Base-by-base conservation (phyloP, 75 land plant species). In the Ceratopteris richardii region DNA sequence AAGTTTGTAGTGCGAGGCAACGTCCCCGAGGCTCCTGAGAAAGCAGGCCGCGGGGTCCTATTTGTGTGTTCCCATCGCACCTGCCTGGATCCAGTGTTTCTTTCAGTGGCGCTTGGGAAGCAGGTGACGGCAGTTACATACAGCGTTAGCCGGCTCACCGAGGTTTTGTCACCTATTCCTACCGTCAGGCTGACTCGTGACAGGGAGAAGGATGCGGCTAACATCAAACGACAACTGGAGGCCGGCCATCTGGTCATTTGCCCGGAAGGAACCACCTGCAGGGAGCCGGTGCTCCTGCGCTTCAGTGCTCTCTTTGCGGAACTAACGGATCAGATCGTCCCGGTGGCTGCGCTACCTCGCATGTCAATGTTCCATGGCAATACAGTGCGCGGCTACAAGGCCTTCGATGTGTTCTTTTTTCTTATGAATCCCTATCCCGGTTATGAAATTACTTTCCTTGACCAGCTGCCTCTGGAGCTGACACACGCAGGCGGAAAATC, bases 211-310 rank as follows among this genome's bases (percentile, higher is more conserved):
- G 97, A 91, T 31, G 83, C 77, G 0, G 51, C 56, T 22, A 77
- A 74, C 1, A 88, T 91, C 78, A 50, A 57, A 20, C 29, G 25
- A 23, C 51, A 82, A 13, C 68, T 91, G n/a, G 54, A 60, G 0
- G 66, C 77, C 42, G 94, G 88, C 1, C 83, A 85, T 46, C 61
- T 92, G 2, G 89, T 78, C 41, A 85, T 92, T 0, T 92, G 97
- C 55, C 97, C 97, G 0, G 97, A 92, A 51, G 97, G 97, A n/a
- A 82, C 86, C 11, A 82, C 86, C 1, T 82, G 86, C 67, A 47
- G 86, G 44, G 86, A 82, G 58, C 86, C 86, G 11, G 79, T 64
- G 46, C 50, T 82, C 29, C 60, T 82, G 10, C 65, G 86, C 21
- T 82, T 82, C 66, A 76, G 80, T 48, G 40, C 80, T 4, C 64